Base-by-base conservation (phyloP, 2,329 filamentous ascomycete genomes). In the Colletotrichum gloeosporioides region DNA sequence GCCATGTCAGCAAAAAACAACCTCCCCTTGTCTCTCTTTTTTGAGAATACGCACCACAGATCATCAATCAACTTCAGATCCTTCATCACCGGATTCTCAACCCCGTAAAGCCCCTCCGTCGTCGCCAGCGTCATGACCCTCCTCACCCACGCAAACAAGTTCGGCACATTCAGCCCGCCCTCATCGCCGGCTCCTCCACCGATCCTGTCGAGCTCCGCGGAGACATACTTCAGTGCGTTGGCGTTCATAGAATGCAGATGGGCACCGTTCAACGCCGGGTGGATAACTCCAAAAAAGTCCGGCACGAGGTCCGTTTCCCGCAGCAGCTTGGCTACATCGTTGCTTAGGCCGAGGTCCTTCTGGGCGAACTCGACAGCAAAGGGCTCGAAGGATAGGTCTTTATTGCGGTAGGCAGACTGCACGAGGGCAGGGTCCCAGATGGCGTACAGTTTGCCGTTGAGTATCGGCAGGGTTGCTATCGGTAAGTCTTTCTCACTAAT, bases 391-490 rank as follows among this genome's bases (percentile, higher is more conserved):
- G 82, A 84, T 34, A 89, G 80, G 22, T 83, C 82, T 49, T 86
- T 85, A 27, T 82, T 82, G 31, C 86, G 85, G 53, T 88, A 82
- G 10, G 86, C 83, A 8, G 83, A 79, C 31, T 84, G 82, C n/a
- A 86, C 81, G 7, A 89, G 80, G 1, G 79, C 72, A 4, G 88
- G 85, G 15, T 84, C 83, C 31, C 81, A 85, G 27, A 88, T 83
- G 29, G 86, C 78, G 79, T 90, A 90, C 22, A 87, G 81, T 68
- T 87, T 86, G 34, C 82, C 79, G 65, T 81, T 84, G 39, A 88
- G 81, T 81, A 89, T 86, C 8, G 85, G 86, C 4, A 90, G 79
- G 0, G 88, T 88, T 66, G 84, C 87, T 71, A 88, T 86, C 6
- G 79, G 80, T 53, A 82, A 65, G 0, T 78, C 78, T 78, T 89